phyloP scores from a whole-genome alignment of 2,329 filamentous ascomycete species.

The Ophiosphaerella herpotricha region DNA sequence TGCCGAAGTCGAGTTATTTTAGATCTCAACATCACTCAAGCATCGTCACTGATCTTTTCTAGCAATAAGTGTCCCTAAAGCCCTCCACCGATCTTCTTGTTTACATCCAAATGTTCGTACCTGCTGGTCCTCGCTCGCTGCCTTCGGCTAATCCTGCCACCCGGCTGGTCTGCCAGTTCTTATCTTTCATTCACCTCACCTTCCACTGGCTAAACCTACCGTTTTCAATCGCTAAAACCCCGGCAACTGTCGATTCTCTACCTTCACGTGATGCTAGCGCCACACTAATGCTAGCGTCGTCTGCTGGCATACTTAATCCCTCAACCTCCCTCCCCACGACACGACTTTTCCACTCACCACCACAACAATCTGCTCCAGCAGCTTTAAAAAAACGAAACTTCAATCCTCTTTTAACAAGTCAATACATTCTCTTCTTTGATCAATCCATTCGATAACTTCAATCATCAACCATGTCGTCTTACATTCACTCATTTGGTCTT shows the following conservation, averaged over 20 bases:
- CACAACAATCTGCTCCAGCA: neutral
- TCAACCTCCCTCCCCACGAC: constrained; percentile 1
- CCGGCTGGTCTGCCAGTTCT: neutral
- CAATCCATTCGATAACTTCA: neutral
- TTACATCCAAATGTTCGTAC: neutral
- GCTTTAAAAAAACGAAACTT: neutral
- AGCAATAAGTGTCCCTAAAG: neutral
- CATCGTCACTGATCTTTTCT: neutral
- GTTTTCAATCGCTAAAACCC: too few relatives aligned
- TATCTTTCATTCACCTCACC: constrained; percentile 4
- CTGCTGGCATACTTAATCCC: neutral
- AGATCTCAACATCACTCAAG: neutral
- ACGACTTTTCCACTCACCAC: neutral
- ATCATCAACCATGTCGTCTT: constrained; percentile 7
- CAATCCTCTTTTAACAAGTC: neutral
- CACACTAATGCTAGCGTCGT: neutral
- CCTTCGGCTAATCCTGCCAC: constrained; percentile 8
- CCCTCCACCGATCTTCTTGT: neutral
- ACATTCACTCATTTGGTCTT: constrained; percentile 9
- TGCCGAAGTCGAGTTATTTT: neutral
- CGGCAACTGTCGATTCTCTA: neutral
- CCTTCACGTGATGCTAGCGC: neutral
- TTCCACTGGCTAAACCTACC: neutral
- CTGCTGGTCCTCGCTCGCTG: constrained; percentile 1
- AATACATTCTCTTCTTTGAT: neutral